A percentile compares a stretch with the other conserved stretches of the same genome.
These are phyloP conservation scores for Cyathus olla DNA, from an alignment of 1,284 basidiomycete genomes.

Conservation along the genomic window DNA sequence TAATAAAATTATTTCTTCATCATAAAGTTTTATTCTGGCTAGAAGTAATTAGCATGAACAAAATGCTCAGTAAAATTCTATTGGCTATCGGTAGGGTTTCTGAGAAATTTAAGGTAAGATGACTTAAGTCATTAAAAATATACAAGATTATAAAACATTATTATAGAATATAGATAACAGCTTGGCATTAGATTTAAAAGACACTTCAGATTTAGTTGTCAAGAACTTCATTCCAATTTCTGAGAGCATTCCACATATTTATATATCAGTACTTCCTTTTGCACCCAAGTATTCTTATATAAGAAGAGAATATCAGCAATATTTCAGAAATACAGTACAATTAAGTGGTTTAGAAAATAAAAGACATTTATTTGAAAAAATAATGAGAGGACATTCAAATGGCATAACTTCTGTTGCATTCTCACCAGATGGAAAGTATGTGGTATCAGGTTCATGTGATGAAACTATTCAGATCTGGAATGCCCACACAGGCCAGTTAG, in stretches of 20 bases:
- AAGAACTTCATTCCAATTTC: background rate
- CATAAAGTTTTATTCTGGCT: background rate
- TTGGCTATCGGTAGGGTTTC: background rate
- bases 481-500: background rate
- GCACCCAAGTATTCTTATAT: background rate
- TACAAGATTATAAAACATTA: background rate
- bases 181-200: background rate
- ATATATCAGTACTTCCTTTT: background rate
- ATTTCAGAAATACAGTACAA: background rate
- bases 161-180: background rate
- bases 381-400: no score
- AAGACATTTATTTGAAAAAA: background rate
- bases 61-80: background rate
- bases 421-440: background rate
- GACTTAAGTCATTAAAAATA: background rate
- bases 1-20: background rate
- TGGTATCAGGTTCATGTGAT: conserved; percentile 8
- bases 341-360: background rate
- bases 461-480: conserved; percentile 3
- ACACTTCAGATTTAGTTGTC: background rate
- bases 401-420: conserved; percentile 3
- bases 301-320: background rate
- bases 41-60: background rate
- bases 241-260: background rate
- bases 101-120: background rate